Evolutionary conservation across 2,329 filamentous ascomycete genomes (phyloP).

Genomic region (Xylariales sp.): DNA sequence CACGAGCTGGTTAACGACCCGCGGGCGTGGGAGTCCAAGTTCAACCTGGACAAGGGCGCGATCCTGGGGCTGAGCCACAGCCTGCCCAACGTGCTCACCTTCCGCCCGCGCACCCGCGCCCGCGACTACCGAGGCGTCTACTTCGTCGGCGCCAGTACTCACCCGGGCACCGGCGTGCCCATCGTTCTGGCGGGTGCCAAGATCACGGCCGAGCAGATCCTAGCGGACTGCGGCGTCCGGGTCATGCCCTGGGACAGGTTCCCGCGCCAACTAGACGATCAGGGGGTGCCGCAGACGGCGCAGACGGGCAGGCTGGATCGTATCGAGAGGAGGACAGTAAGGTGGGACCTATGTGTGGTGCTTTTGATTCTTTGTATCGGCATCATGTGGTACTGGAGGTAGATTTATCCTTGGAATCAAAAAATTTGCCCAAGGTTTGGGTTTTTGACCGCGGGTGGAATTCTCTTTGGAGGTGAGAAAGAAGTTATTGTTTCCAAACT

Average conservation of each 20-base stretch:
- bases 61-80: constrained; percentile 69
- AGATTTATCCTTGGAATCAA: too few species aligned
- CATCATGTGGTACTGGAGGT: too few species aligned
- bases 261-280: constrained; percentile 13
- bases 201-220: constrained; percentile 44
- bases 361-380: too few species aligned
- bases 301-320: constrained; percentile 10
- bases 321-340: too few species aligned
- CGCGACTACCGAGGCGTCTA: constrained; percentile 49
- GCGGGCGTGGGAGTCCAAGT: constrained; percentile 57
- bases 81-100: constrained; percentile 69
- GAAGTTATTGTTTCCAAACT: too few species aligned
- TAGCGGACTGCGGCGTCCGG: constrained; percentile 25
- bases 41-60: constrained; percentile 72
- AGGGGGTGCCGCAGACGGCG: constrained; percentile 14
- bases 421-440: too few species aligned
- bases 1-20: constrained; percentile 66
- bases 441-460: too few species aligned
- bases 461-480: too few species aligned
- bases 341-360: too few species aligned
- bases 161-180: constrained; percentile 73
- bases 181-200: constrained; percentile 68
- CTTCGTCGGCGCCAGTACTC: constrained; percentile 71
- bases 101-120: constrained; percentile 57
- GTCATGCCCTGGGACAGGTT: constrained; percentile 24